phyloP scores from a whole-genome alignment of 495 filamentous ascomycete species.

The Aspergillus indologenus region DNA sequence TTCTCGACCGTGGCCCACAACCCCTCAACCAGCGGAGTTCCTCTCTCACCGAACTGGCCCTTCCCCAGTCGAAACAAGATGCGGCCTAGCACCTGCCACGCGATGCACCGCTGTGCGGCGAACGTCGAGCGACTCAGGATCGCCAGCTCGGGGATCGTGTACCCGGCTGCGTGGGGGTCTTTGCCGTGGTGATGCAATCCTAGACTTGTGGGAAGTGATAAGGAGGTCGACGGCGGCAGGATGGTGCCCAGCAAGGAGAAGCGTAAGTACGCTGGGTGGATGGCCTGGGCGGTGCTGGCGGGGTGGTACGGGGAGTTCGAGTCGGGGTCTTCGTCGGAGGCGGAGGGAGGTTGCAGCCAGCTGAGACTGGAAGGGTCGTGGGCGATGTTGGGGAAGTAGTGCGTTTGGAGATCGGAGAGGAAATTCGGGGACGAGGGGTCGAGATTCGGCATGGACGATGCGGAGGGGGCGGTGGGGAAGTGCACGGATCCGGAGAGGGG shows the following conservation, averaged over 20 bases:
- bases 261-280: slow-evolving; percentile 73
- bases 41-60: slow-evolving; percentile 70
- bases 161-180: slow-evolving; percentile 89
- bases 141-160: slow-evolving; percentile 87
- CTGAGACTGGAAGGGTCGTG: slow-evolving; percentile 80
- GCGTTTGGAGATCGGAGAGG: slow-evolving; percentile 75
- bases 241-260: slow-evolving; percentile 83
- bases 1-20: slow-evolving; percentile 76
- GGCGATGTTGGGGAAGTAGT: slow-evolving; percentile 87
- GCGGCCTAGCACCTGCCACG: slow-evolving; percentile 85
- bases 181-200: slow-evolving; percentile 94
- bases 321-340: slow-evolving; percentile 51
- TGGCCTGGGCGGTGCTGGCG: slow-evolving; percentile 53
- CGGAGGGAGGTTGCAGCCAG: slow-evolving; percentile 77
- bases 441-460: slow-evolving; percentile 57
- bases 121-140: slow-evolving; percentile 77
- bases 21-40: slow-evolving; percentile 55
- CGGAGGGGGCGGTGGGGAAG: slow-evolving; percentile 55
- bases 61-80: slow-evolving; percentile 78
- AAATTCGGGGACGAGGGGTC: slow-evolving; percentile 82
- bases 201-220: slow-evolving; percentile 65
- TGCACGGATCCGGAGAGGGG: slow-evolving; percentile 49
- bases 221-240: slow-evolving; percentile 68
- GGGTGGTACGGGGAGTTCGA: slow-evolving; percentile 72
- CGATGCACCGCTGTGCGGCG: slow-evolving; percentile 82